Conservation (phyloP, 768 basidiomycete species). For the Suillus occidentalis region DNA sequence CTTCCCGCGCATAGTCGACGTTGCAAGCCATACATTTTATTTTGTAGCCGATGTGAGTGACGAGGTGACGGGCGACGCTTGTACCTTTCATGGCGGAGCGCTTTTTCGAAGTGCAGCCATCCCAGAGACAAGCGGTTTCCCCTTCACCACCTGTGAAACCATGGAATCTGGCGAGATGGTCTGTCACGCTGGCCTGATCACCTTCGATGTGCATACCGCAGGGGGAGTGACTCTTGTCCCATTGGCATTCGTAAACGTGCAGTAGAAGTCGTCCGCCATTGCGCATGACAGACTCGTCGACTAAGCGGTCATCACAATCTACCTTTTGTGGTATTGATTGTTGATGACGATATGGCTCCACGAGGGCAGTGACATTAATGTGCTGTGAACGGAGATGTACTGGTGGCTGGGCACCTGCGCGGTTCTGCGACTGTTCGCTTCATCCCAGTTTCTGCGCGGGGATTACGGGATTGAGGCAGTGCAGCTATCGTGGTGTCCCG, state of each 20-base stretch:
- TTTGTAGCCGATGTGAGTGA: conserved; percentile 32
- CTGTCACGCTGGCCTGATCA: conserved; percentile 33
- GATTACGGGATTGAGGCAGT: neutral
- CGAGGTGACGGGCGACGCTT: conserved; percentile 33
- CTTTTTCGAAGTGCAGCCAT: conserved; percentile 20
- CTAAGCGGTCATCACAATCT: conserved; percentile 25
- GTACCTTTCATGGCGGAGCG: conserved; percentile 32
- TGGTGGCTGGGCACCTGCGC: neutral
- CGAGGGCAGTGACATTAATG: neutral
- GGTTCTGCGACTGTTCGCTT: neutral
- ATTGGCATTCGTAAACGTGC: conserved; percentile 33
- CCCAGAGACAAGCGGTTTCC: conserved; percentile 31
- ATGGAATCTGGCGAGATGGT: conserved; percentile 32
- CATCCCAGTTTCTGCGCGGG: neutral
- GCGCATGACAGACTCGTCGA: conserved; percentile 31
- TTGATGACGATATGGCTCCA: neutral
- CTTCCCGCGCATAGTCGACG: conserved; percentile 34
- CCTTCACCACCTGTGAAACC: conserved; percentile 31
- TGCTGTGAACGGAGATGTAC: neutral
- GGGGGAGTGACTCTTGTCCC: conserved; percentile 24
- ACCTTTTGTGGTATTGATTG: conserved; percentile 18
- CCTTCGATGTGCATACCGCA: conserved; percentile 37
- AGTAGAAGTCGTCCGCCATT: conserved; percentile 22
- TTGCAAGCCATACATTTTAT: conserved; percentile 31
- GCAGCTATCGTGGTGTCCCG: neutral